Conservation (phyloP, 1,284 basidiomycete species). For the Fistulina hepatica region DNA sequence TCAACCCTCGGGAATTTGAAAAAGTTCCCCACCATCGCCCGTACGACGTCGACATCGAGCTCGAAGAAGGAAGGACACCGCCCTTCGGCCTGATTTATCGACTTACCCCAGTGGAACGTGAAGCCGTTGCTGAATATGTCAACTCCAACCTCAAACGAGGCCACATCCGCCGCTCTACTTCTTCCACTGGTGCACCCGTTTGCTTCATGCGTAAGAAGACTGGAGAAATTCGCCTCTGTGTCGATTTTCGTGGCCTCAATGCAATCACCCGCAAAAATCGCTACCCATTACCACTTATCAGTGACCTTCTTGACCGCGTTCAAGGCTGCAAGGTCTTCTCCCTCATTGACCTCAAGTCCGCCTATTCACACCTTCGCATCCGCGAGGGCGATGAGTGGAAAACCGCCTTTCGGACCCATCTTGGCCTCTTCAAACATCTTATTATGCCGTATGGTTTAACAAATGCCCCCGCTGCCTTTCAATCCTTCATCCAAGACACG, state of each 20-base stretch:
- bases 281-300: conserved; percentile 28
- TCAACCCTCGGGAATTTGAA: conserved; percentile 14
- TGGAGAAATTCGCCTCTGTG: conserved; percentile 14
- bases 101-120: conserved; percentile 23
- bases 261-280: conserved; percentile 23
- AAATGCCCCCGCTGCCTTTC: conserved; percentile 24
- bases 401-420: conserved; percentile 19
- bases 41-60: conserved; percentile 20
- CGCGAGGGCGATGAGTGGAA: conserved; percentile 13
- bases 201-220: conserved; percentile 21
- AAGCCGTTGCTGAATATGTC: conserved; percentile 25
- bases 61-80: conserved; percentile 23
- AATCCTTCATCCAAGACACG: conserved; percentile 19
- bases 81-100: conserved; percentile 25
- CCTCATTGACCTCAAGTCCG: conserved; percentile 26
- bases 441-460: conserved; percentile 25
- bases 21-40: conserved; percentile 15
- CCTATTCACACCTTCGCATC: conserved; percentile 20
- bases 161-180: too few species aligned
- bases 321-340: conserved; percentile 17
- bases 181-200: too few species aligned
- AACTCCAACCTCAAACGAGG: too few species aligned
- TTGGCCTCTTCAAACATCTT: conserved; percentile 18
- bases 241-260: conserved; percentile 17
- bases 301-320: conserved; percentile 23